Conservation (phyloP, 495 filamentous ascomycete species). For the Xylaria intraflava region DNA sequence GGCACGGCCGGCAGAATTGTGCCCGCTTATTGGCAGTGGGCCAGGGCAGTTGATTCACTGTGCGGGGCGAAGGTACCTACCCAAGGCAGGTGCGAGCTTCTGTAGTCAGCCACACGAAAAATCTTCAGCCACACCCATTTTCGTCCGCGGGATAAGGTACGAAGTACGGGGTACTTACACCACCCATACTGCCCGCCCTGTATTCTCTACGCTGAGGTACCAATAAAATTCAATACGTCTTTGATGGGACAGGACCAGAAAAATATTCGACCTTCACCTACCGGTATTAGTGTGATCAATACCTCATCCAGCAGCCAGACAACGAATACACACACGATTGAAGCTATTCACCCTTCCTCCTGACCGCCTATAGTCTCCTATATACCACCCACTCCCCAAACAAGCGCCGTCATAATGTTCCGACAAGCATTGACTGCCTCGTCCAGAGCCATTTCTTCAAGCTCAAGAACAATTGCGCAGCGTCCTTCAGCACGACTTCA, state of each 20-base stretch:
- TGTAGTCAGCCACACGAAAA: too few species aligned
- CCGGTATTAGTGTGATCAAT: neutral
- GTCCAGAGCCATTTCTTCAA: constrained; percentile 29
- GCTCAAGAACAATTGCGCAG: constrained; percentile 20
- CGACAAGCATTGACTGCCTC: constrained; percentile 34
- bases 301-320: neutral
- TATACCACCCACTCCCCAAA: constrained; percentile 8
- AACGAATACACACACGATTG: neutral
- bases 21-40: neutral
- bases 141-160: too few species aligned
- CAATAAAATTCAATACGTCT: too few species aligned
- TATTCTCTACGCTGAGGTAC: too few species aligned
- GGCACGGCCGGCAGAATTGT: constrained; percentile 5
- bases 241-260: constrained; percentile 3
- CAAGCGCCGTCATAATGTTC: constrained; percentile 33
- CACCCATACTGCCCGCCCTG: too few species aligned
- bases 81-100: neutral
- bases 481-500: constrained; percentile 27
- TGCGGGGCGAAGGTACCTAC: neutral
- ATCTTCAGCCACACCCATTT: too few species aligned
- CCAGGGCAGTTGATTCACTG: neutral
- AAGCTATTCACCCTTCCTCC: too few species aligned
- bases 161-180: too few species aligned
- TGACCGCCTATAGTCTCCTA: too few species aligned
- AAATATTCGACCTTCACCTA: constrained; percentile 5